A percentile compares a stretch with the other conserved stretches of the same genome.
These are phyloP conservation scores for Hygrophoropsis aurantiaca DNA, from an alignment of 768 basidiomycete genomes.

Conservation along the genomic window DNA sequence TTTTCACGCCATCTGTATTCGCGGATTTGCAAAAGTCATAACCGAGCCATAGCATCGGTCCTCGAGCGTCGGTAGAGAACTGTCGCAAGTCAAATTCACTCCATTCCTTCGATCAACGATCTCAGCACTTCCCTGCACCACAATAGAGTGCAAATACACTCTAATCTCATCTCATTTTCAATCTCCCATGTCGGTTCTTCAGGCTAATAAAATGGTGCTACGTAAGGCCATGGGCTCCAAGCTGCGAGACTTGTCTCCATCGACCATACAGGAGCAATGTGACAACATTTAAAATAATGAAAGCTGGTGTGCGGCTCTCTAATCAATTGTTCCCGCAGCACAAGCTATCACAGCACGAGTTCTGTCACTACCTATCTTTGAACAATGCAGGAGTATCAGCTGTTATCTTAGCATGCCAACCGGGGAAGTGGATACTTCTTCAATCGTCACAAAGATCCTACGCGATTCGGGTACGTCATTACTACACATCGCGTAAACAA, in stretches of 20 bases:
- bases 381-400: constrained; percentile 50
- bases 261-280: constrained; percentile 64
- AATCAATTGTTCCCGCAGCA: constrained; percentile 15
- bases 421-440: constrained; percentile 63
- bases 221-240: constrained; percentile 48
- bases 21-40: constrained; percentile 6
- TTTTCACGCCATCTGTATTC: background rate
- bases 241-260: constrained; percentile 43
- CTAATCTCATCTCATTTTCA: background rate
- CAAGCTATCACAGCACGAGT: constrained; percentile 45
- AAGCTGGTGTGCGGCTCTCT: background rate
- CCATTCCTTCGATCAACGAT: too few relatives aligned
- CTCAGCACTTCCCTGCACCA: too few relatives aligned
- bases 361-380: constrained; percentile 51
- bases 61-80: too few relatives aligned
- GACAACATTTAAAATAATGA: constrained; percentile 2
- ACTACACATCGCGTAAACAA: background rate
- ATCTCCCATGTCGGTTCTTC: constrained; percentile 17
- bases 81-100: too few relatives aligned
- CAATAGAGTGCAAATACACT: too few relatives aligned
- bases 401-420: constrained; percentile 83
- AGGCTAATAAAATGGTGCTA: constrained; percentile 52
- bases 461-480: constrained; percentile 44
- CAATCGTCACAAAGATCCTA: constrained; percentile 53
- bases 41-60: constrained; percentile 14